Evolutionary conservation across 1,284 basidiomycete species (phyloP).

Genomic region (Jaminaea rosea): DNA sequence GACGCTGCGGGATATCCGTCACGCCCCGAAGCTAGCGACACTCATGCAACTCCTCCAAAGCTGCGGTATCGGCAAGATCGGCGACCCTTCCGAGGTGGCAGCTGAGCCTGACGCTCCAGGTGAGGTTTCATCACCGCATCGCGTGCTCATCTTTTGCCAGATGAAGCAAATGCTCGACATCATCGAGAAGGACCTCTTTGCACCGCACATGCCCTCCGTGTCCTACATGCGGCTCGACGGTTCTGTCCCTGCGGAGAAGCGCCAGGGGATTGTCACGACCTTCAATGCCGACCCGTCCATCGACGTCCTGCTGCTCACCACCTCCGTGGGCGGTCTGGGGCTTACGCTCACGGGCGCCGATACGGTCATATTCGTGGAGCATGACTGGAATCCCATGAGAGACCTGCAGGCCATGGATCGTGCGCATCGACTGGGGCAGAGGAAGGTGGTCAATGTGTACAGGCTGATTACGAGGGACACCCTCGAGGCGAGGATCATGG

Average conservation of each 20-base stretch:
- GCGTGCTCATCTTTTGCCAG: constrained; percentile 97
- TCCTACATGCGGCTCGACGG: constrained; percentile 96
- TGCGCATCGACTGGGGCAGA: constrained; percentile 95
- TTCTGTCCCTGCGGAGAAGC: constrained; percentile 33
- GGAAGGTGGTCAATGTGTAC: constrained; percentile 98
- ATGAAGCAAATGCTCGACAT: constrained; percentile 99
- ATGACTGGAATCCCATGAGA: constrained; percentile 99
- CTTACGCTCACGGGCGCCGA: constrained; percentile 95
- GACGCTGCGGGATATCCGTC: constrained; percentile 65
- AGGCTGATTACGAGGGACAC: constrained; percentile 93
- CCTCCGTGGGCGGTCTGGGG: constrained; percentile 90
- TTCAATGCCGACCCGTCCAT: constrained; percentile 98
- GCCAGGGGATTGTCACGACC: constrained; percentile 70
- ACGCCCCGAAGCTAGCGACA: constrained; percentile 90
- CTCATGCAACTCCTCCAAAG: constrained; percentile 81
- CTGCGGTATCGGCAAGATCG: constrained; percentile 76
- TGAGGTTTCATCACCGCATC: constrained; percentile 63
- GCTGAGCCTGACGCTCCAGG: constrained; percentile 52
- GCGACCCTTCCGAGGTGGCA: constrained; percentile 53
- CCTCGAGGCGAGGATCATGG: constrained; percentile 99
- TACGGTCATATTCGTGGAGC: constrained; percentile 98
- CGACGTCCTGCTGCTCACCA: constrained; percentile 89
- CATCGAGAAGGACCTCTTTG: constrained; percentile 89
- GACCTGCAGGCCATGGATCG: constrained; percentile 99
- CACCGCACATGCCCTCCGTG: constrained; percentile 80